Evolutionary conservation across 371 early-diverging fungal genomes (phyloP), one percentile per base, ranked within the genome.

Genomic region (Dinochytrium kinnereticum): DNA sequence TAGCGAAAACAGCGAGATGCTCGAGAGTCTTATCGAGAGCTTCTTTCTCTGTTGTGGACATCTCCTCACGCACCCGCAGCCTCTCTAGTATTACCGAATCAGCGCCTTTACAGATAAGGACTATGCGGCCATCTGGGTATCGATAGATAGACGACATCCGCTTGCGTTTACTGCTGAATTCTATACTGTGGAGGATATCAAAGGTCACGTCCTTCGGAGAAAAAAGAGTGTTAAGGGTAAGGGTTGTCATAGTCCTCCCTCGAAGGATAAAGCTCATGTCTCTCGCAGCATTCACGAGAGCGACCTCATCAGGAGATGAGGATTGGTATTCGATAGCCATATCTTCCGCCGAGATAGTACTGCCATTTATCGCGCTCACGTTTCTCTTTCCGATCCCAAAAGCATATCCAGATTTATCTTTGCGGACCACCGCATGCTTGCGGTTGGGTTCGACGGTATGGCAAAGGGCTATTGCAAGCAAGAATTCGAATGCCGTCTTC

Each of bases 101-200:
- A 17, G 99, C 98, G 21, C 99, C 99, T 82, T 99, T 99, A 75
- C 91, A 92, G 37, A 95, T 84, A 37, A 98, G 81, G 5, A 94
- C 83, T 38, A 97, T 93, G 13, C 88, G 79, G 0, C 90, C 89
- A 31, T 91, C 88, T 30, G 89, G 88, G 49, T 64, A 83, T 53
- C 90, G 83, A 37, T 94, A 85, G 59, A 98, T 89, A 0, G 93
- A 91, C 19, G 94, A 91, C 98, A 97, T 97, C 28, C 98, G 90
- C 82, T 97, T 98, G 68, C 98, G 90, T 2, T 92, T 90, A 2
- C 92, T 92, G 76, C 91, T 92, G 79, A 98, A 98, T 75, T 95
- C 96, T 59, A 98, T 77, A 1, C 90, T 87, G 70, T 94, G 83
- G 71, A 98, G 80, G 7, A 96, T 82, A 69, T 90, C 88, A 80